Base-by-base conservation (phyloP, 2,329 filamentous ascomycete species). In the Chaetoscypha palmicola region DNA sequence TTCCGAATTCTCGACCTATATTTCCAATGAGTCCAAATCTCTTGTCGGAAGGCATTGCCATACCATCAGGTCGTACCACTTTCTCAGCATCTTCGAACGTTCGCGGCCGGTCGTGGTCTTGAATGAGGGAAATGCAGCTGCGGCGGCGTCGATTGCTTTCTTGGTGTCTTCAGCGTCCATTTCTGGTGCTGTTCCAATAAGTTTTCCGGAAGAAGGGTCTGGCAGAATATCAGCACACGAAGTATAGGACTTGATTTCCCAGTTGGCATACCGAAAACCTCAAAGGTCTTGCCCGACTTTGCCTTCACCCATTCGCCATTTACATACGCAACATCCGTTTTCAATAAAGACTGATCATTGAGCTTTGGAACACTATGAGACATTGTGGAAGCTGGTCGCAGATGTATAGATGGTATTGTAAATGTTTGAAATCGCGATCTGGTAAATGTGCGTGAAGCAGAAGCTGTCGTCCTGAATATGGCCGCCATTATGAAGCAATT, bases 241-340 rank as follows among this genome's bases (percentile, higher is more conserved):
- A 5, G 14, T 5, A n/a, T 36, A 16, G 24, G 8, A 36, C 34
- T 23, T 34, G 1, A 30, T 34, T 33, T 9, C 11, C n/a, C 9
- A 16, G 26, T 14, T n/a, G 23, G 17, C 17, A 31, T 66, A 83
- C 81, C 83, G 52, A 77, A 73, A 48, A 96, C 86, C 63, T 92
- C 82, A 65, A 97, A 98, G 35, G 88, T 95, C 75, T 94, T 81
- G 61, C 88, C 87, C 1, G 88, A 94, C 60, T 80, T 78, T 56
- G 91, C 86, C 56, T 76, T 74, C 50, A 94, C 77, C 86, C 90
- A 98, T 75, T 94, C 77, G 59, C 92, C 92, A 63, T 98, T 91
- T 60, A 97, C 81, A 62, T 91, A 96, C 59, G 80, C 55, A 68
- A 78, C 76, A 62, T 90, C 77, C 56, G 83, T 79, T 70, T 94